Evolutionary conservation across 352 stramenopile species (phyloP).

Genomic region (Poterioochromonas sp.): DNA sequence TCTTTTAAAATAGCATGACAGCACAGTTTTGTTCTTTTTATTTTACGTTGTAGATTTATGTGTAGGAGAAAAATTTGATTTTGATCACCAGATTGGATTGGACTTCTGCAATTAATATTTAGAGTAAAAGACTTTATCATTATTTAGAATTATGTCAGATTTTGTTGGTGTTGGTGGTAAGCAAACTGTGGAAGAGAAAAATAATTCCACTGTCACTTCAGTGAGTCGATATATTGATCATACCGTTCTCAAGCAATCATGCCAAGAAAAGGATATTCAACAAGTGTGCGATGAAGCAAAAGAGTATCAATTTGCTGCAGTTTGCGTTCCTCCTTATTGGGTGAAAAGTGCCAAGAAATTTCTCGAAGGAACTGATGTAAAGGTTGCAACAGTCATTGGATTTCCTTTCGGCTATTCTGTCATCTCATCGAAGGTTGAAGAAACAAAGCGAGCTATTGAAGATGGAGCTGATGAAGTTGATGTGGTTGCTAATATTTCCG

Average conservation of each 20-base stretch:
- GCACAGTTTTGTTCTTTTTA: too few species aligned
- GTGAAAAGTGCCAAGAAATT: neutral
- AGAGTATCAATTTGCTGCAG: neutral
- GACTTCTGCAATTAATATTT: too few species aligned
- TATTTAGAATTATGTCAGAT: too few species aligned
- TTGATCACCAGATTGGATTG: too few species aligned
- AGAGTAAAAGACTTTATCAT: too few species aligned
- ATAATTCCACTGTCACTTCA: too few species aligned
- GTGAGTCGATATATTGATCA: conserved; percentile 29
- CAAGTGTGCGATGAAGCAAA: conserved; percentile 16
- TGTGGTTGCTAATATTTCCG: neutral
- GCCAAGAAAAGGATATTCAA: neutral
- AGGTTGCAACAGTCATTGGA: neutral
- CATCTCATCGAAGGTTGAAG: neutral
- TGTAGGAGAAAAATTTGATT: too few species aligned
- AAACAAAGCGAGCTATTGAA: neutral
- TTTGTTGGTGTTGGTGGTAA: too few species aligned
- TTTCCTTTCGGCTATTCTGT: neutral
- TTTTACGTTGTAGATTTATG: too few species aligned
- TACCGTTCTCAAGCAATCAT: neutral
- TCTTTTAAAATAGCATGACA: too few species aligned
- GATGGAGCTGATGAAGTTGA: conserved; percentile 20
- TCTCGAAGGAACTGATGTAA: neutral
- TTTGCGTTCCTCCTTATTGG: neutral
- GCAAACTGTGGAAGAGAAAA: too few species aligned